Evolutionary conservation across 805 yeast species (phyloP).

Genomic region (Metschnikowia cubensis): DNA sequence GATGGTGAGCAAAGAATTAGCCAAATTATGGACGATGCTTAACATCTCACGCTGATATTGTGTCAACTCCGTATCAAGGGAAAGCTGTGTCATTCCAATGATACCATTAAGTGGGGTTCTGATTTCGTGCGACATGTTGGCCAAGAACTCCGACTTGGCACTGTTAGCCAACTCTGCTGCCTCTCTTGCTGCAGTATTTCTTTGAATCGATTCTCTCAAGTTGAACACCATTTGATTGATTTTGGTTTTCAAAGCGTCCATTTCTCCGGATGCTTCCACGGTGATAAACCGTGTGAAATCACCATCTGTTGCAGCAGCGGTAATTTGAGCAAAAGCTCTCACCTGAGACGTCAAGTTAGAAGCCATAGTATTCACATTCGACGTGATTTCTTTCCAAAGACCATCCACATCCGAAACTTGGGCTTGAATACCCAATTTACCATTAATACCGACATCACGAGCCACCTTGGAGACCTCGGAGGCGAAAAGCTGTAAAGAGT

Average conservation of each 20-base stretch:
- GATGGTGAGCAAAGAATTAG: conserved; percentile 78
- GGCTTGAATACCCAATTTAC: conserved; percentile 89
- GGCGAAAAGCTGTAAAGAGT: conserved; percentile 81
- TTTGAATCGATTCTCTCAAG: conserved; percentile 81
- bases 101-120: conserved; percentile 93
- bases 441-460: conserved; percentile 89
- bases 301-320: conserved; percentile 93
- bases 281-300: conserved; percentile 87
- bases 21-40: conserved; percentile 82
- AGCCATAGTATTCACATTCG: conserved; percentile 91
- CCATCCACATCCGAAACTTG: conserved; percentile 90
- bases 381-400: conserved; percentile 85
- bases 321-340: conserved; percentile 88
- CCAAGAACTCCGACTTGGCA: conserved; percentile 86
- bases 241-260: conserved; percentile 66
- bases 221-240: conserved; percentile 64
- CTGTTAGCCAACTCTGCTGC: conserved; percentile 90
- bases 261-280: conserved; percentile 89
- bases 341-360: conserved; percentile 90
- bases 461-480: conserved; percentile 88
- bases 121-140: conserved; percentile 80
- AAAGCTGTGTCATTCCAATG: conserved; percentile 87
- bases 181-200: conserved; percentile 90
- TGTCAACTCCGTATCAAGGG: conserved; percentile 82
- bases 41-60: conserved; percentile 92